Base-by-base conservation (phyloP, 371 early-diverging fungal genomes). In the Circinella minor region DNA sequence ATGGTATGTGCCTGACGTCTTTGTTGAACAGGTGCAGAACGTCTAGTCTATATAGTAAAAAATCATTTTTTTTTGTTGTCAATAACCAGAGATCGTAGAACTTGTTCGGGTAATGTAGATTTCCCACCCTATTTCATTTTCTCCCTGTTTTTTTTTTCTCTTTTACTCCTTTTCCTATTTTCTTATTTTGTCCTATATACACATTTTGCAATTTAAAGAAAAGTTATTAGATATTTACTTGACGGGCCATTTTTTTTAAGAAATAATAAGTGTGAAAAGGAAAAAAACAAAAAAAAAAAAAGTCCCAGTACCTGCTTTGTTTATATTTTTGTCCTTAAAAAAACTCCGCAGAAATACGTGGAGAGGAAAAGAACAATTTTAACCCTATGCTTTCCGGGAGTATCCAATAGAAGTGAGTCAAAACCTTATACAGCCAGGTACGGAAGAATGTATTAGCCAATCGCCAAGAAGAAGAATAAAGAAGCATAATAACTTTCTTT, bases 1-100 rank as follows among this genome's bases (percentile, higher is more conserved):
- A 89, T 88, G 67, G 93, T 92, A 74, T 87, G 86, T 38, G 90
- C 89, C 74, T 84, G 82, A 70, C 93, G 87, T 49, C 83, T 86
- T 76, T 89, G 91, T 72, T 88, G 86, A 75, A 82, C 82, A 74
- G 81, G 88, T 65, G 88, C 90, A 63, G 87, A 81, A 71, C 86
- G 88, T 78, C 85, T 76, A 47, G 83, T 74, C 81, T 82, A 73
- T 57, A 49, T 8, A 43, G 11, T 48, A 39, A 14, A 9, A 27
- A n/a, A 61, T 37, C 13, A 14, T 11, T 39, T 46, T 39, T 27
- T 27, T 27, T 27, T 27, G 36, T 61, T 66, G 36, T 49, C 36
- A 55, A 36, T 13, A 36, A 36, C 57, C 13, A 15, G 4, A 27
- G 6, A 55, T 8, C 11, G 4, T 11, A 48, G 20, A 51, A 51